phyloP scores from a whole-genome alignment of 306 rosid species.

The Cercis canadensis region DNA sequence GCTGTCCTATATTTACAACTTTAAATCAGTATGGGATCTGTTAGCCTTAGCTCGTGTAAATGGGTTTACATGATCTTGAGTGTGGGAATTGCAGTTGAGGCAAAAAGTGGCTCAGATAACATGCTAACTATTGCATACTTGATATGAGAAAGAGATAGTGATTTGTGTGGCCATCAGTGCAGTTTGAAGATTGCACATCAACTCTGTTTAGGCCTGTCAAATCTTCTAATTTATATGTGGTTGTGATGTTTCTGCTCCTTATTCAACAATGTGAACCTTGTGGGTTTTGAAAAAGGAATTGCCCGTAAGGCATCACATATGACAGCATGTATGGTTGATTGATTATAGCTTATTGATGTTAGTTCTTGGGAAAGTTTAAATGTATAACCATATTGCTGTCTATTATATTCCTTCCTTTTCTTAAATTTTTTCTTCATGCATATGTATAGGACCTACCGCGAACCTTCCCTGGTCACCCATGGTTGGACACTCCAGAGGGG shows the following conservation, averaged over 20 bases:
- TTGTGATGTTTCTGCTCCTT: constrained; percentile 18
- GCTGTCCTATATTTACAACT: constrained; percentile 12
- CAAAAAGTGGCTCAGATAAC: constrained; percentile 5
- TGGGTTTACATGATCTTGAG: constrained; percentile 15
- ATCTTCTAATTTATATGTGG: not conserved
- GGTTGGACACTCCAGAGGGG: constrained; percentile 97
- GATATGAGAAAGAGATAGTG: constrained; percentile 25
- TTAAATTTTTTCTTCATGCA: constrained; percentile 10
- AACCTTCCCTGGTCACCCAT: constrained; percentile 96
- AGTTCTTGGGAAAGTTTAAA: constrained; percentile 26
- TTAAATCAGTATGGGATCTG: constrained; percentile 15
- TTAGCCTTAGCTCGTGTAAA: constrained; percentile 8
- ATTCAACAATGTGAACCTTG: constrained; percentile 14
- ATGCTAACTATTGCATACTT: constrained; percentile 3
- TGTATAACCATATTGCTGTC: not conserved
- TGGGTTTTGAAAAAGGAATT: constrained; percentile 27
- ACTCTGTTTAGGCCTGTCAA: not conserved
- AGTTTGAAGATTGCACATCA: constrained; percentile 23
- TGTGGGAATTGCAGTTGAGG: constrained; percentile 14
- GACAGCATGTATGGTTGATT: not conserved
- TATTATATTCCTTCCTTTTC: not conserved
- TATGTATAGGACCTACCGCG: constrained; percentile 84
- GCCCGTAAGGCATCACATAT: constrained; percentile 3
- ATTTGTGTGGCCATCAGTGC: constrained; percentile 12
- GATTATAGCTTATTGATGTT: constrained; percentile 13